These are phyloP conservation scores for Cunninghamia lanceolata DNA, from an alignment of 75 land plant species.

Conservation along the genomic window DNA sequence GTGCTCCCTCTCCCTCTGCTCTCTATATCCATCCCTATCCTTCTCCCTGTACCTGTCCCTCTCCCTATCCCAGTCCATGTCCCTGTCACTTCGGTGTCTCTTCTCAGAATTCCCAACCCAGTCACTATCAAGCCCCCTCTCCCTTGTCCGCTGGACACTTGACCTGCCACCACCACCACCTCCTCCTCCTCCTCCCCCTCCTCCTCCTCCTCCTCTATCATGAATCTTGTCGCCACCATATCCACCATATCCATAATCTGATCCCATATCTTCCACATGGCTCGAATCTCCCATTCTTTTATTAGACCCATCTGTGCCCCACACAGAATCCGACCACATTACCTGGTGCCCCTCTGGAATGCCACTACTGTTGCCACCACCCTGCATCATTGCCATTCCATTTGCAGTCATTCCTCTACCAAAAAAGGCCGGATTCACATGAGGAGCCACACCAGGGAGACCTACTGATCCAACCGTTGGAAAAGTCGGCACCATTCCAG, in stretches of 20 bases:
- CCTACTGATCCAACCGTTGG: conserved; percentile 57
- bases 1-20: conserved; percentile 3
- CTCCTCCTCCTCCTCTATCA: conserved; percentile 3
- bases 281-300: neutral
- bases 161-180: conserved; percentile 7
- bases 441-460: conserved; percentile 76
- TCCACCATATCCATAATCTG: neutral
- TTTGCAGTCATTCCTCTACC: conserved; percentile 62
- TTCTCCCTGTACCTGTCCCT: conserved; percentile 10
- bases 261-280: neutral
- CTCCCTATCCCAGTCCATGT: neutral
- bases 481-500: conserved; percentile 32
- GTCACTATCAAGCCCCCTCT: neutral
- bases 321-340: conserved; percentile 73
- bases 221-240: neutral
- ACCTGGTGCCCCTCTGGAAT: conserved; percentile 34
- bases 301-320: neutral
- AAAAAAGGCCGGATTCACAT: conserved; percentile 95
- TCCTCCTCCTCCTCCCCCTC: neutral
- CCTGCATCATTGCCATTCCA: conserved; percentile 71
- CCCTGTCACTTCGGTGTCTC: conserved; percentile 10
- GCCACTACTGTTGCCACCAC: conserved; percentile 28
- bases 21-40: neutral
- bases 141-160: neutral
- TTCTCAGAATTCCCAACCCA: neutral